A percentile compares a stretch with the other conserved stretches of the same genome.
Conservation (phyloP, 805 yeast species). For the Kuraishia piskuri region DNA sequence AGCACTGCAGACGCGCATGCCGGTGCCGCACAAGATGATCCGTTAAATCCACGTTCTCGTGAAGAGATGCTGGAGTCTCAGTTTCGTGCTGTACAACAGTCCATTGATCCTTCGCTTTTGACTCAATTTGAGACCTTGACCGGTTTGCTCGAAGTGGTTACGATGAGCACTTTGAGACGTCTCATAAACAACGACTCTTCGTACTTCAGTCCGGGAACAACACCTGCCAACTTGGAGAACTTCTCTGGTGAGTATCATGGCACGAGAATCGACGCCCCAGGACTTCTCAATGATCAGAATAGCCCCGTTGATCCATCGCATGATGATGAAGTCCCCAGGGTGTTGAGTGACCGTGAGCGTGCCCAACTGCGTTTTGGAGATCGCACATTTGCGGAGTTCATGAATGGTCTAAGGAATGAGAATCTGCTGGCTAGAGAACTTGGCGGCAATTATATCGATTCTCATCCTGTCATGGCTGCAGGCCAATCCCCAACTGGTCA, state of each 20-base stretch:
- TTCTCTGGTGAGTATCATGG: conserved; percentile 3
- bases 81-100: neutral
- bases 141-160: conserved; percentile 16
- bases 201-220: neutral
- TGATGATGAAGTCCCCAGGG: conserved; percentile 4
- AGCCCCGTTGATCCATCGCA: conserved; percentile 8
- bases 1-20: neutral
- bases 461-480: neutral
- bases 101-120: conserved; percentile 8
- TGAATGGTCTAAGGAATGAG: conserved; percentile 19
- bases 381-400: conserved; percentile 34
- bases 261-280: conserved; percentile 2
- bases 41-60: neutral
- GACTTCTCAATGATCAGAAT: conserved; percentile 1
- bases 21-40: neutral
- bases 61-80: neutral
- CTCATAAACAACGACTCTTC: conserved; percentile 7
- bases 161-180: conserved; percentile 16
- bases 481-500: too few relatives aligned
- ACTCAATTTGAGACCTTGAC: conserved; percentile 19
- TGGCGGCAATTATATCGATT: conserved; percentile 5
- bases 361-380: neutral
- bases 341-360: neutral
- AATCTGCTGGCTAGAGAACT: conserved; percentile 17
- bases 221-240: neutral